Conservation (phyloP, 306 rosid species). For the Glycine latifolia region DNA sequence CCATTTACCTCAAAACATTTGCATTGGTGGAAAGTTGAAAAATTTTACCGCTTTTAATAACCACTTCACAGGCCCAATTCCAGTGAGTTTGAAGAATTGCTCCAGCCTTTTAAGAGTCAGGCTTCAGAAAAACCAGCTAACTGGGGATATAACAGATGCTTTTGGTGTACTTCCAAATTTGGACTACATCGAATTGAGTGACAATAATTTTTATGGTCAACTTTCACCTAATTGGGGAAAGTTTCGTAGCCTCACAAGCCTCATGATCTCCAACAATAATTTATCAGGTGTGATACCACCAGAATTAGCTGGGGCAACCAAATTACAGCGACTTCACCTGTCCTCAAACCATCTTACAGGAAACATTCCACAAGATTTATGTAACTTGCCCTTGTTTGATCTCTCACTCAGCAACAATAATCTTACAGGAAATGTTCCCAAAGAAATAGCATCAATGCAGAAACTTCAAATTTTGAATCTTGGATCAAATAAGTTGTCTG, state of each 20-base stretch:
- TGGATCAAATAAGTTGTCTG: not conserved
- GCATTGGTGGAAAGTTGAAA: not conserved
- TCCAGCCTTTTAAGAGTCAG: slow-evolving; percentile 23
- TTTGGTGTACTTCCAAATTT: slow-evolving; percentile 43
- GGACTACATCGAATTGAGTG: slow-evolving; percentile 35
- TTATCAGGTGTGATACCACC: slow-evolving; percentile 40
- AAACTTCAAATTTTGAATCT: not conserved
- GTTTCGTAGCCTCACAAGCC: not conserved
- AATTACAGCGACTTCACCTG: slow-evolving; percentile 26
- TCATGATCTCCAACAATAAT: slow-evolving; percentile 11
- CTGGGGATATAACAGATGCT: slow-evolving; percentile 42
- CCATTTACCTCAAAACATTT: not conserved
- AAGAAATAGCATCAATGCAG: not conserved
- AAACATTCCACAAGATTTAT: slow-evolving; percentile 47
- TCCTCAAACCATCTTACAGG: slow-evolving; percentile 45
- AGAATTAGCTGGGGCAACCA: slow-evolving; percentile 23
- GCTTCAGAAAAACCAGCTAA: slow-evolving; percentile 42
- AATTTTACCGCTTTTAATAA: not conserved
- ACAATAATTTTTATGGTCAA: slow-evolving; percentile 45
- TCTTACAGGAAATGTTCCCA: slow-evolving; percentile 12
- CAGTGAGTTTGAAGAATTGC: not conserved
- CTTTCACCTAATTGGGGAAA: slow-evolving; percentile 42
- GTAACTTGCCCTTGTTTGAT: not conserved
- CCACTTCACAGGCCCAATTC: not conserved
- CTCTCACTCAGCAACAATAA: not conserved